Evolutionary conservation across 1,284 basidiomycete species (phyloP).

Genomic region (Trametes hirsuta): DNA sequence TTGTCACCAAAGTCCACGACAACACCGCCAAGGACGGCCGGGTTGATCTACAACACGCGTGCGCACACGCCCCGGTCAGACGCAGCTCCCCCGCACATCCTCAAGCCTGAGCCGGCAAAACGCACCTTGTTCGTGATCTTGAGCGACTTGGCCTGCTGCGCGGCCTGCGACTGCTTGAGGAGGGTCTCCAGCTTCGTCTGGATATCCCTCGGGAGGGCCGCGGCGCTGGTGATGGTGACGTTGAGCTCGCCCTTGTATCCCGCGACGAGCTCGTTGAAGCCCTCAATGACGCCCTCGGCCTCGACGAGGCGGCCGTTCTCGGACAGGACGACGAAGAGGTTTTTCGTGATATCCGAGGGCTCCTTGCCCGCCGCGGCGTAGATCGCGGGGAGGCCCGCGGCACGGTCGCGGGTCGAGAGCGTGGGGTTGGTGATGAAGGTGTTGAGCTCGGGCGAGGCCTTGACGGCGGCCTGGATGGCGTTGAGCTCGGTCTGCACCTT

Average conservation of each 20-base stretch:
- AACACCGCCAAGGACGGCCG: slow-evolving; percentile 85
- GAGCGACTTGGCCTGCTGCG: slow-evolving; percentile 82
- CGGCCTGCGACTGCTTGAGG: slow-evolving; percentile 84
- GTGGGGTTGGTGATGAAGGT: slow-evolving; percentile 89
- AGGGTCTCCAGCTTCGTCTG: slow-evolving; percentile 78
- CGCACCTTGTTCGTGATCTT: slow-evolving; percentile 88
- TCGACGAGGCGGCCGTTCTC: slow-evolving; percentile 93
- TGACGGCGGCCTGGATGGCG: slow-evolving; percentile 68
- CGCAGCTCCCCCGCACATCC: not conserved
- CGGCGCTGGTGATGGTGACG: slow-evolving; percentile 89
- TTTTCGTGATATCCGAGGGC: slow-evolving; percentile 87
- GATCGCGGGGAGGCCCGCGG: slow-evolving; percentile 69
- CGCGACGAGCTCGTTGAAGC: slow-evolving; percentile 89
- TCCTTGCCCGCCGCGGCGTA: slow-evolving; percentile 71
- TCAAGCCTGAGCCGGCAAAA: not conserved
- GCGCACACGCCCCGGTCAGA: not conserved
- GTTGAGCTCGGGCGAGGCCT: slow-evolving; percentile 63
- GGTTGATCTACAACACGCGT: slow-evolving; percentile 69
- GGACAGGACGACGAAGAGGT: slow-evolving; percentile 88
- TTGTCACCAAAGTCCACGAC: slow-evolving; percentile 98
- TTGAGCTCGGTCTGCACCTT: slow-evolving; percentile 86
- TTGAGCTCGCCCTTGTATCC: slow-evolving; percentile 94
- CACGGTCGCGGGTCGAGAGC: slow-evolving; percentile 79
- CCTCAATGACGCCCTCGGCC: slow-evolving; percentile 87
- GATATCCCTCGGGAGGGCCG: slow-evolving; percentile 76